Percentiles rank a stretch among this genome's conserved stretches.
These are phyloP conservation scores for Fusarium newnesense DNA, from an alignment of 2,329 filamentous ascomycete genomes.

Conservation along the genomic window DNA sequence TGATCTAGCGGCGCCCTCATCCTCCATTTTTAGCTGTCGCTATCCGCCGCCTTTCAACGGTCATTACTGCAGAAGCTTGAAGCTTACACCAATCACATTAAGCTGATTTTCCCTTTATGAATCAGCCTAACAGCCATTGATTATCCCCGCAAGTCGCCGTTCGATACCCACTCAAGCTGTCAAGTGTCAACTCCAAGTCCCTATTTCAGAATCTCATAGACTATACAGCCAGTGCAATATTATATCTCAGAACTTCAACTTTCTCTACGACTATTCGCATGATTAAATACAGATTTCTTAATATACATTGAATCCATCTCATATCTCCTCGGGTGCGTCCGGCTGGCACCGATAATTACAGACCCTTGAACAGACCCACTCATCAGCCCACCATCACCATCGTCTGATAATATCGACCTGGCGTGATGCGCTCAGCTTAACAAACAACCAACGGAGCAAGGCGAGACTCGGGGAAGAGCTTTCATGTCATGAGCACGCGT, in stretches of 20 bases:
- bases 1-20: neutral
- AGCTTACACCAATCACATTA: conserved; percentile 23
- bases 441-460: conserved; percentile 39
- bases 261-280: too few species aligned
- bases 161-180: conserved; percentile 17
- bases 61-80: neutral
- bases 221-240: neutral
- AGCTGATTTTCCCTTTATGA: conserved; percentile 9
- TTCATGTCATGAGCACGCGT: conserved; percentile 24
- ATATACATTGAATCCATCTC: neutral
- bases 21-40: conserved; percentile 2
- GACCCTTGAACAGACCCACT: conserved; percentile 42
- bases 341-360: conserved; percentile 37
- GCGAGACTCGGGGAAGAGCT: conserved; percentile 41
- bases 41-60: conserved; percentile 10
- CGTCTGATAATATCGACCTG: conserved; percentile 44
- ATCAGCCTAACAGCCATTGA: conserved; percentile 6
- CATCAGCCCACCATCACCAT: conserved; percentile 41
- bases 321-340: conserved; percentile 39
- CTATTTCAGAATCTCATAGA: neutral
- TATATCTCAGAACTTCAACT: too few species aligned
- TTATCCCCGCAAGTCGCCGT: conserved; percentile 19
- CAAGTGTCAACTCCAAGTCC: neutral
- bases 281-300: neutral
- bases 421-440: conserved; percentile 45